Evolutionary conservation across 192 early-diverging fungal species (phyloP).

Genomic region (Coemansia sp.): DNA sequence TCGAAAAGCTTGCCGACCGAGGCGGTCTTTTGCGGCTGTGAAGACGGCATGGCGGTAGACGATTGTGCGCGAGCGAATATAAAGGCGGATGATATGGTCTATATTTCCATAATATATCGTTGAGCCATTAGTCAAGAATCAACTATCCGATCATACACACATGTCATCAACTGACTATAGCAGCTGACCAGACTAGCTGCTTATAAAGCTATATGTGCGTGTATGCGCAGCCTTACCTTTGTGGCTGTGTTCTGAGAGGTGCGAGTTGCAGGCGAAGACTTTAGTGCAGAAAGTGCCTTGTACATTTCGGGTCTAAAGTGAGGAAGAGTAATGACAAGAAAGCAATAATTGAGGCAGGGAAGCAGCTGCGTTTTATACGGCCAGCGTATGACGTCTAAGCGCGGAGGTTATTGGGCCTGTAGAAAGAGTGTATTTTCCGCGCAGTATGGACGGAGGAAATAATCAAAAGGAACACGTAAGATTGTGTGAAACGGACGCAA

Average conservation of each 20-base stretch:
- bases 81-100: constrained; percentile 19
- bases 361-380: constrained; percentile 4
- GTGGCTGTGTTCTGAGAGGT: constrained; percentile 28
- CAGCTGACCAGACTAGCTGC: background rate
- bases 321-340: constrained; percentile 2
- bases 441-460: constrained; percentile 8
- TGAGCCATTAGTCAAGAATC: background rate
- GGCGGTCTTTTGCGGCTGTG: constrained; percentile 23
- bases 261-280: constrained; percentile 37
- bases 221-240: constrained; percentile 27
- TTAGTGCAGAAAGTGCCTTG: constrained; percentile 44
- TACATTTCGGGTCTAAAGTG: constrained; percentile 34
- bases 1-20: constrained; percentile 65
- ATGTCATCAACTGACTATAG: background rate
- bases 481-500: background rate
- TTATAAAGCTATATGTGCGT: background rate
- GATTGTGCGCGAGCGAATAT: constrained; percentile 15
- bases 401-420: constrained; percentile 1
- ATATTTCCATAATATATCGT: background rate
- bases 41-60: constrained; percentile 6
- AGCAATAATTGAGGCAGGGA: background rate
- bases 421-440: constrained; percentile 3
- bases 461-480: background rate
- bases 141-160: background rate
- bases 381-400: background rate